phyloP scores from a whole-genome alignment of 2,329 filamentous ascomycete genomes.

The Meredithiella fracta region DNA sequence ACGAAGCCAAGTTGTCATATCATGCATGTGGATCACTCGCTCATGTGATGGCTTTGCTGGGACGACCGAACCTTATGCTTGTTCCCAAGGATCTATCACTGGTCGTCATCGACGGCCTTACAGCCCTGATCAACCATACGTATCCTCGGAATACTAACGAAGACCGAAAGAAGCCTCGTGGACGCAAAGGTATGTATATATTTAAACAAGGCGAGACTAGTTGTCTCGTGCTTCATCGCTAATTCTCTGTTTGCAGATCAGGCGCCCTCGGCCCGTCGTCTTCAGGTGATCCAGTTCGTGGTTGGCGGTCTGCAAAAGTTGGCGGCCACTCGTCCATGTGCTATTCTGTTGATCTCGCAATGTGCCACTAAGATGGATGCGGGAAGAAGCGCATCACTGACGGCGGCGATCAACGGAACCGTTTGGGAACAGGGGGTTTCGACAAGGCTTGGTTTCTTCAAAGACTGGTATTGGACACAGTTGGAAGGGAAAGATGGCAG shows the following conservation, averaged over 20 bases:
- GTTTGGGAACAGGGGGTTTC: slow-evolving; percentile 69
- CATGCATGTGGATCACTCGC: slow-evolving; percentile 44
- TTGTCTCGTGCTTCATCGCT: neutral
- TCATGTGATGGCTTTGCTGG: slow-evolving; percentile 59
- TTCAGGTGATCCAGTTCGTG: slow-evolving; percentile 42
- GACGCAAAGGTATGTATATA: slow-evolving; percentile 24
- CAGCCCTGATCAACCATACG: slow-evolving; percentile 57
- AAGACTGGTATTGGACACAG: slow-evolving; percentile 48
- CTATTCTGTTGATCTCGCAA: slow-evolving; percentile 61
- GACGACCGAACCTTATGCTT: slow-evolving; percentile 46
- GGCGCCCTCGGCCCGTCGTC: slow-evolving; percentile 24
- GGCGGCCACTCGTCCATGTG: slow-evolving; percentile 54
- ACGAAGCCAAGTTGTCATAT: slow-evolving; percentile 25
- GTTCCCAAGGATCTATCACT: slow-evolving; percentile 48
- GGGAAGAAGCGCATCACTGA: slow-evolving; percentile 49
- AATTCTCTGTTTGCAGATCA: slow-evolving; percentile 7
- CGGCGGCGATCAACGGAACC: slow-evolving; percentile 55
- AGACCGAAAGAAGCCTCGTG: slow-evolving; percentile 22
- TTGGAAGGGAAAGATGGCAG: neutral
- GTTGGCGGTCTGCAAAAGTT: slow-evolving; percentile 58
- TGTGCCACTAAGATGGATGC: slow-evolving; percentile 65
- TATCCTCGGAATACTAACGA: slow-evolving; percentile 45
- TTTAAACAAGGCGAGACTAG: neutral
- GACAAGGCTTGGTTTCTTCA: slow-evolving; percentile 59
- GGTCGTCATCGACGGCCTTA: slow-evolving; percentile 63